Conservation (phyloP, 805 yeast genomes). For the Schwanniomyces occidentalis region DNA sequence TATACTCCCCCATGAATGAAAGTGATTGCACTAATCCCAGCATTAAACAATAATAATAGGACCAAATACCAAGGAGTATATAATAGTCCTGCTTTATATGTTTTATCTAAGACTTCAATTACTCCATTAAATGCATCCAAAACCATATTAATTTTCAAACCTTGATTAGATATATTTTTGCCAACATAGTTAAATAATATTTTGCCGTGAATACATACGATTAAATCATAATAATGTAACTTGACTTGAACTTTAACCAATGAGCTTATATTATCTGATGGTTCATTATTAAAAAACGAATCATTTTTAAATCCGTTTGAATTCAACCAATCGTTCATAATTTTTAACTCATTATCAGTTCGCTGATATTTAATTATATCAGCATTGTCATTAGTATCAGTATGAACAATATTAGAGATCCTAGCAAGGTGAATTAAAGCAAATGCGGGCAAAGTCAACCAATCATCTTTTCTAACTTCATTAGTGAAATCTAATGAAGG, state of each 20-base stretch:
- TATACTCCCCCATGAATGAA: slow-evolving; percentile 44
- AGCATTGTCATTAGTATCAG: slow-evolving; percentile 25
- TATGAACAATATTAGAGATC: slow-evolving; percentile 37
- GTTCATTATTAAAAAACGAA: slow-evolving; percentile 14
- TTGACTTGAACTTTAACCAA: slow-evolving; percentile 36
- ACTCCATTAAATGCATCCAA: slow-evolving; percentile 30
- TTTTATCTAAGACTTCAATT: slow-evolving; percentile 26
- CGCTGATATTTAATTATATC: slow-evolving; percentile 28
- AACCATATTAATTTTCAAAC: slow-evolving; percentile 31
- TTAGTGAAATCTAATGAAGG: slow-evolving; percentile 29
- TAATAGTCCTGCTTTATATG: slow-evolving; percentile 27
- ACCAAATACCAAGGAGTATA: slow-evolving; percentile 56
- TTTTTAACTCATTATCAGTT: slow-evolving; percentile 30
- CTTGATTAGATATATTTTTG: slow-evolving; percentile 26
- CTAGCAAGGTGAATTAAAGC: slow-evolving; percentile 47
- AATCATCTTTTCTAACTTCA: slow-evolving; percentile 41
- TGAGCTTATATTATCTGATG: slow-evolving; percentile 12
- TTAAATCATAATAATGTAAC: slow-evolving; percentile 39
- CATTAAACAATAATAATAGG: slow-evolving; percentile 44
- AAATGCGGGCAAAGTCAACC: slow-evolving; percentile 49
- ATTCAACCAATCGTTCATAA: slow-evolving; percentile 33
- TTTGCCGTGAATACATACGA: slow-evolving; percentile 37
- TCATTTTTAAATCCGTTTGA: slow-evolving; percentile 34
- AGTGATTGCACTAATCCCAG: slow-evolving; percentile 42
- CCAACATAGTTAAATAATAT: slow-evolving; percentile 34